These are phyloP conservation scores for Globisporangium alternatum DNA, from an alignment of 352 stramenopile species.

Conservation along the genomic window DNA sequence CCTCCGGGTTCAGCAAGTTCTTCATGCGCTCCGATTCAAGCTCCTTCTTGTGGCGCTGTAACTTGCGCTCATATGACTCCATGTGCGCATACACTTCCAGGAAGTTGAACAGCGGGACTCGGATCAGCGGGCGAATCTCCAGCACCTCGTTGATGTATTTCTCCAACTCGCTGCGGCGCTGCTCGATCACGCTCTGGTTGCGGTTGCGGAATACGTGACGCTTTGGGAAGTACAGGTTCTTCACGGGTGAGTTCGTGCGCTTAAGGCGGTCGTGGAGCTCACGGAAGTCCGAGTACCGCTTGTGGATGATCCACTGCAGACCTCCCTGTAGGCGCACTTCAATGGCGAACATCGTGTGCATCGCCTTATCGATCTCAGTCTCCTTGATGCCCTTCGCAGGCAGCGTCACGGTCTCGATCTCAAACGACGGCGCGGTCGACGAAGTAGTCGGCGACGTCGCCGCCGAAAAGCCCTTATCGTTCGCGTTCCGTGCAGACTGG, in stretches of 20 bases:
- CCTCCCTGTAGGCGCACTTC: slow-evolving; percentile 76
- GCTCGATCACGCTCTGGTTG: slow-evolving; percentile 82
- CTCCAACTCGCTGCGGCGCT: slow-evolving; percentile 78
- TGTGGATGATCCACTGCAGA: slow-evolving; percentile 87
- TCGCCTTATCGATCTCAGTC: slow-evolving; percentile 77
- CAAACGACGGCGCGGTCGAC: slow-evolving; percentile 52
- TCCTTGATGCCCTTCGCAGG: slow-evolving; percentile 67
- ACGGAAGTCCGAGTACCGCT: slow-evolving; percentile 88
- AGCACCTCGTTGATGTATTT: slow-evolving; percentile 89
- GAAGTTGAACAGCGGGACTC: slow-evolving; percentile 87
- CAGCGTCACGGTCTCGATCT: slow-evolving; percentile 82
- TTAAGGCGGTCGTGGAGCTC: slow-evolving; percentile 85
- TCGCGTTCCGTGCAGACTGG: slow-evolving; percentile 34
- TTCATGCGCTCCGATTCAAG: slow-evolving; percentile 87
- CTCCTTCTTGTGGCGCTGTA: slow-evolving; percentile 85
- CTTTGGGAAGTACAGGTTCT: slow-evolving; percentile 85
- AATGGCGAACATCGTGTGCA: slow-evolving; percentile 79
- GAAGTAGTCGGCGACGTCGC: slow-evolving; percentile 37
- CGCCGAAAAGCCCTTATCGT: slow-evolving; percentile 28
- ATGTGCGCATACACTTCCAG: slow-evolving; percentile 86
- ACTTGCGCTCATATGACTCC: slow-evolving; percentile 83
- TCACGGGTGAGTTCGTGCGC: slow-evolving; percentile 68
- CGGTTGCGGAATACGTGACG: slow-evolving; percentile 84
- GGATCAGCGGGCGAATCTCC: slow-evolving; percentile 74
- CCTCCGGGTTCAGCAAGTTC: slow-evolving; percentile 59